Conservation (phyloP, 768 basidiomycete species). For the Kwoniella europaea region DNA sequence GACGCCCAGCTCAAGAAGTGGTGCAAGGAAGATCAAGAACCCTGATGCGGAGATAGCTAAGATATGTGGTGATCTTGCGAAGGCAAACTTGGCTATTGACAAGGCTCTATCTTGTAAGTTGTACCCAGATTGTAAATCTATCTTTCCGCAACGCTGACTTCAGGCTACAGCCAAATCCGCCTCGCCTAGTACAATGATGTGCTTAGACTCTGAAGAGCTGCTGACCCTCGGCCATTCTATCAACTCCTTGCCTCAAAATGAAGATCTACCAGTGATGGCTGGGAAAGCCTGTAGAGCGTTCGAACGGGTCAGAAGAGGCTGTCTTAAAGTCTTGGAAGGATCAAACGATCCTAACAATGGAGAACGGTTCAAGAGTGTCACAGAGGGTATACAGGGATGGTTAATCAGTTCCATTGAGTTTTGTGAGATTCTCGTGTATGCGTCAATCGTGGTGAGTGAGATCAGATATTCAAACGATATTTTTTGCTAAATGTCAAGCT, state of each 20-base stretch:
- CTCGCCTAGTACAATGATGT: neutral
- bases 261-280: conserved; percentile 10
- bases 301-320: conserved; percentile 38
- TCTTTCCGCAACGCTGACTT: conserved; percentile 13
- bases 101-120: conserved; percentile 8
- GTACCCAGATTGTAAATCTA: neutral
- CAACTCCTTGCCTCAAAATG: conserved; percentile 10
- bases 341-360: neutral
- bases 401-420: conserved; percentile 15
- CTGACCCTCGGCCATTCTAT: conserved; percentile 19
- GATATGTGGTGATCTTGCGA: conserved; percentile 36
- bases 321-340: conserved; percentile 15
- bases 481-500: neutral
- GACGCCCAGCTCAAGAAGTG: neutral
- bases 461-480: too few relatives aligned
- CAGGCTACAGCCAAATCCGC: neutral
- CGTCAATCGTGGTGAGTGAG: conserved; percentile 22
- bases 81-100: conserved; percentile 23
- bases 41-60: conserved; percentile 25
- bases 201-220: neutral
- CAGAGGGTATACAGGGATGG: conserved; percentile 1
- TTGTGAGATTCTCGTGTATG: conserved; percentile 17
- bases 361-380: neutral
- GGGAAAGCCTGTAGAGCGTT: conserved; percentile 37
- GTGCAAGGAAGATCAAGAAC: conserved; percentile 16